Base-by-base conservation (phyloP, 75 land plant species). In the Pseudotsuga menziesii region DNA sequence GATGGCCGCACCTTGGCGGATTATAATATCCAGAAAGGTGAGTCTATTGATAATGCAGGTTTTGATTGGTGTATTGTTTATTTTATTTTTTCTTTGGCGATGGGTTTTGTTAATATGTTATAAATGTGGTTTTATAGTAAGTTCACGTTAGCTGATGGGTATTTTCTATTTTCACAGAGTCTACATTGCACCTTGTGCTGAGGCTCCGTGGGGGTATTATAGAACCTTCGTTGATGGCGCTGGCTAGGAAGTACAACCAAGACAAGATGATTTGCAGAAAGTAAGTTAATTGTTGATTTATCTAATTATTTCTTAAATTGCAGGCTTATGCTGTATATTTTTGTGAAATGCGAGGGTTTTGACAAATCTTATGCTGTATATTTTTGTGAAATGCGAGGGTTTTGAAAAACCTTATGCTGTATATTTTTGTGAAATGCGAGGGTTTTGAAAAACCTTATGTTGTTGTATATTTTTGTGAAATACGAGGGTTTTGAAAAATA, bases 251-350 rank as follows among this genome's bases (percentile, higher is more conserved):
- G 79, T 91, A 91, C 56, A 91, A 90, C 75, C 90, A 87, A 79
- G 91, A 90, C 22, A 90, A 90, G 78, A 90, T 90, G 92, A 90
- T 90, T 44, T 88, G 92, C 88, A 77, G 92, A 4, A 89, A 89
- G 91, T 89, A 82, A 79, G 93, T 79, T 6, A 6, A 5, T 67
- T 23, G 2, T 9, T 1, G 2, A 3, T 27, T 61, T 5, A 2
- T 39, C 8, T 5, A 48, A 8, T 48, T 48, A 48, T 8, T 48
- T 48, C 52, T 48, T 48, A 8, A 0, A 6, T 48, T 48, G 0
- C 2, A 48, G 52, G 52, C 11, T 48, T 48, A 0, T 9, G 2
- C 11, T 48, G 9, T 48, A 48, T 48, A 2, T 8, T 48, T 48
- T 48, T 48, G 11, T 48, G 8, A 48, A 8, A 48, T 48, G 9